phyloP scores from a whole-genome alignment of 768 basidiomycete species.

The Hericium erinaceus region DNA sequence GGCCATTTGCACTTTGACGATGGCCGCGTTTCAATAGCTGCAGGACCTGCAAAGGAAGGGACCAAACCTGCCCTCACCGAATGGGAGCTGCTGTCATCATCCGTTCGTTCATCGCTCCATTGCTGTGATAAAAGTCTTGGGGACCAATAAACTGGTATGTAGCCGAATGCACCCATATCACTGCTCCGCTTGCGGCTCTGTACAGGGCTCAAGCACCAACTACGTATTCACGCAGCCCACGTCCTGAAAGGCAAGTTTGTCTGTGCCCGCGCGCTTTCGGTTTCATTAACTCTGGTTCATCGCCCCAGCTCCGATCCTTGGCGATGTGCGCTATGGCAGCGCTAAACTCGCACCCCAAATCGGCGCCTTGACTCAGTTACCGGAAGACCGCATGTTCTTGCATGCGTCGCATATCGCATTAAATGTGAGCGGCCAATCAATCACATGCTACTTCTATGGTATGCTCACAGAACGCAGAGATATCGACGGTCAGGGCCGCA shows the following conservation, averaged over 20 bases:
- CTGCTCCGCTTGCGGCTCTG: constrained; percentile 9
- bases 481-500: constrained; percentile 7
- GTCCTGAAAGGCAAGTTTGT: constrained; percentile 3
- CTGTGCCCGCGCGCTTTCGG: neutral
- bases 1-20: constrained; percentile 1
- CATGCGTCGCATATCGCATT: constrained; percentile 5
- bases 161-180: constrained; percentile 2
- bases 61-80: constrained; percentile 5
- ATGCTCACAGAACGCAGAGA: constrained; percentile 4
- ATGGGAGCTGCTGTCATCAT: constrained; percentile 14
- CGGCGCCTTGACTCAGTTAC: neutral
- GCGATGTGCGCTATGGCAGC: constrained; percentile 8
- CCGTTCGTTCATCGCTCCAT: constrained; percentile 4
- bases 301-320: constrained; percentile 11
- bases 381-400: constrained; percentile 10
- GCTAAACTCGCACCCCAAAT: neutral
- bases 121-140: neutral
- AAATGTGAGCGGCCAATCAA: neutral
- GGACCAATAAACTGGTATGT: neutral
- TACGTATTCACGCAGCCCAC: constrained; percentile 12
- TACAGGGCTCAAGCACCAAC: constrained; percentile 14
- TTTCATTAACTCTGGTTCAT: neutral
- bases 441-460: neutral
- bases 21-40: constrained; percentile 6
- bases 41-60: neutral